phyloP scores from a whole-genome alignment of 306 rosid genomes.

The Glycine tomentella region DNA sequence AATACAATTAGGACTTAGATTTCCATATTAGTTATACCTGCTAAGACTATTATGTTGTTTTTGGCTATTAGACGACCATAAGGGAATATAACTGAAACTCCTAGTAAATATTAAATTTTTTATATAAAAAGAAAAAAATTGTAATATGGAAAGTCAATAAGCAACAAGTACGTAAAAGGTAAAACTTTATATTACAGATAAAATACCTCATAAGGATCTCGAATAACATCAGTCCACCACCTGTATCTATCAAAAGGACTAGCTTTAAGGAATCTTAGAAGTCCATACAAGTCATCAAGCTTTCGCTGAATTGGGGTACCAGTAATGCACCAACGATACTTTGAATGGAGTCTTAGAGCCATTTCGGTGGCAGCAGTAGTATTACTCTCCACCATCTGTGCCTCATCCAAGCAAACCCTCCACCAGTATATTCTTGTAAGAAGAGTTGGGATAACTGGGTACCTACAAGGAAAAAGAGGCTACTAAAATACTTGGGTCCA shows the following conservation, averaged over 20 bases:
- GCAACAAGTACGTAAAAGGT: slow-evolving; percentile 33
- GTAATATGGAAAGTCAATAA: slow-evolving; percentile 28
- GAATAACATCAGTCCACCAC: slow-evolving; percentile 97
- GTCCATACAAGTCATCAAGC: slow-evolving; percentile 91
- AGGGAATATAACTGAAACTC: slow-evolving; percentile 32
- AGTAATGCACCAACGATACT: slow-evolving; percentile 91
- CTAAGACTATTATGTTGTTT: slow-evolving; percentile 15
- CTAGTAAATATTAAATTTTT: slow-evolving; percentile 19
- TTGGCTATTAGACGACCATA: neutral
- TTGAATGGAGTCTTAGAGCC: slow-evolving; percentile 84
- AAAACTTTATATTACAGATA: slow-evolving; percentile 33
- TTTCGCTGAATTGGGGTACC: slow-evolving; percentile 97
- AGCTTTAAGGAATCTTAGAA: slow-evolving; percentile 77
- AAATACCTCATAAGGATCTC: slow-evolving; percentile 90
- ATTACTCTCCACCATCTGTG: slow-evolving; percentile 98
- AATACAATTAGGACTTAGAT: slow-evolving; percentile 17
- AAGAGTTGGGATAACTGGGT: slow-evolving; percentile 89
- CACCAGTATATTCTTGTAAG: slow-evolving; percentile 97
- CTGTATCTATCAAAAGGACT: slow-evolving; percentile 78
- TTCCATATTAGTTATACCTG: slow-evolving; percentile 19
- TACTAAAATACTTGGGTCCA: slow-evolving; percentile 32
- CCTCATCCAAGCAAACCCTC: slow-evolving; percentile 98
- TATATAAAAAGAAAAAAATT: neutral
- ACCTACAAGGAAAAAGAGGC: slow-evolving; percentile 58
- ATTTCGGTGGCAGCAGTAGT: slow-evolving; percentile 85